These are phyloP conservation scores for Tetrahymena elliotti DNA, from an alignment of 73 alveolate species.

Conservation along the genomic window DNA sequence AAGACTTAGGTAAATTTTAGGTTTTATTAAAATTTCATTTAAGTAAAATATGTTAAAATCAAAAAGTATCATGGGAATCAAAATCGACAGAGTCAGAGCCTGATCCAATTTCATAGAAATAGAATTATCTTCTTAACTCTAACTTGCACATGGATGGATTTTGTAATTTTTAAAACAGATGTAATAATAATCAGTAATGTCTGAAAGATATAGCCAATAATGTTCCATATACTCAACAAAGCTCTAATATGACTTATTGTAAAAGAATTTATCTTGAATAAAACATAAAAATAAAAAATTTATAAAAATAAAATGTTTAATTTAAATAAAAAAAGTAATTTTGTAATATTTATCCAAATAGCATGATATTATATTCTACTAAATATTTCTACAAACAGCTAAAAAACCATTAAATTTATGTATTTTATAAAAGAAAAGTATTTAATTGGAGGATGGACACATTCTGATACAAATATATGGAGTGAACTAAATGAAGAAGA, in stretches of 20 bases:
- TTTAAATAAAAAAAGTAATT: too few species aligned
- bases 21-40: not conserved
- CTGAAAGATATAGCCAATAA: not conserved
- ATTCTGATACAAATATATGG: not conserved
- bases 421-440: not conserved
- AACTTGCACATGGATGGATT: not conserved
- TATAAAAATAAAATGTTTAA: too few species aligned
- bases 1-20: not conserved
- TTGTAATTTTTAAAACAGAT: not conserved
- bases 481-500: not conserved
- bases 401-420: too few species aligned
- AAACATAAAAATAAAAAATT: too few species aligned
- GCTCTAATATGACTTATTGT: not conserved
- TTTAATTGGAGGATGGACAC: not conserved
- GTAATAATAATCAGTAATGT: not conserved
- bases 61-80: not conserved
- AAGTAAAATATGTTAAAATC: too few species aligned
- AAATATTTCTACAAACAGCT: too few species aligned
- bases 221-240: not conserved
- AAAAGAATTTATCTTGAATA: too few species aligned
- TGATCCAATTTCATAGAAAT: not conserved
- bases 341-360: too few species aligned
- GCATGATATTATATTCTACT: too few species aligned
- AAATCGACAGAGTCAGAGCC: not conserved
- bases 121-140: not conserved